A percentile compares a stretch with the other conserved stretches of the same genome.
Evolutionary conservation across 1,284 basidiomycete species (phyloP).

Genomic region (Taiwanofungus camphoratus): DNA sequence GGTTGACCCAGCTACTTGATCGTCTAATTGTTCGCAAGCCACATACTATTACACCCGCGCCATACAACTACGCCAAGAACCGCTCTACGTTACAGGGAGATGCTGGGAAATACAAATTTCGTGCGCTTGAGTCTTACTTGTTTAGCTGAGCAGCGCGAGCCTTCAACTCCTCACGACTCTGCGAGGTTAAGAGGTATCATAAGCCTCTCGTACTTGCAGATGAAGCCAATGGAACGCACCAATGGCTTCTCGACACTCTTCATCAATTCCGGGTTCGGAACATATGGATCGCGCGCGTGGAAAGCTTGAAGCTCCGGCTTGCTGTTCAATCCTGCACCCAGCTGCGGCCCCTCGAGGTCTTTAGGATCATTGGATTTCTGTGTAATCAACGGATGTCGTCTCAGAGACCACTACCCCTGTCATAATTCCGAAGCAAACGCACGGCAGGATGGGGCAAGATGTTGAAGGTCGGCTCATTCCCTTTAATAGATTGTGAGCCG

Average conservation of each 20-base stretch:
- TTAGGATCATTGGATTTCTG: constrained; percentile 48
- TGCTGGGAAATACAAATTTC: too few species aligned
- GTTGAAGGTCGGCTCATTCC: constrained; percentile 31
- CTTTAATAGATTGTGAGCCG: too few species aligned
- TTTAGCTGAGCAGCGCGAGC: constrained; percentile 28
- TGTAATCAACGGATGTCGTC: neutral
- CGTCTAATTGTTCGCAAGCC: too few species aligned
- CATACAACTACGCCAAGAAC: too few species aligned
- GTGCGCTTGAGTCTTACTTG: too few species aligned
- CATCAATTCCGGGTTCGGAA: constrained; percentile 28
- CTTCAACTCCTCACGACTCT: constrained; percentile 28
- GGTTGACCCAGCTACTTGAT: too few species aligned
- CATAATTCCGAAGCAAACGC: too few species aligned
- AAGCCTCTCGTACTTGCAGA: neutral
- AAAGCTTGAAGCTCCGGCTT: constrained; percentile 30
- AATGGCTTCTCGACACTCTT: constrained; percentile 23
- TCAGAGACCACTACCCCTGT: too few species aligned
- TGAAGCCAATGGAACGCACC: constrained; percentile 14
- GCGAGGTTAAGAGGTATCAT: neutral
- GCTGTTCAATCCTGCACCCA: constrained; percentile 33
- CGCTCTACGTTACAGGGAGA: too few species aligned
- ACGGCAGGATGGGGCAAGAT: constrained; percentile 51
- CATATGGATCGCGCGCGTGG: constrained; percentile 38
- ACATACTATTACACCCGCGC: too few species aligned
- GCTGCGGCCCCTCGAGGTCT: constrained; percentile 37